These are phyloP conservation scores for Hypomyces perniciosus DNA, from an alignment of 2,329 filamentous ascomycete genomes.

Conservation along the genomic window DNA sequence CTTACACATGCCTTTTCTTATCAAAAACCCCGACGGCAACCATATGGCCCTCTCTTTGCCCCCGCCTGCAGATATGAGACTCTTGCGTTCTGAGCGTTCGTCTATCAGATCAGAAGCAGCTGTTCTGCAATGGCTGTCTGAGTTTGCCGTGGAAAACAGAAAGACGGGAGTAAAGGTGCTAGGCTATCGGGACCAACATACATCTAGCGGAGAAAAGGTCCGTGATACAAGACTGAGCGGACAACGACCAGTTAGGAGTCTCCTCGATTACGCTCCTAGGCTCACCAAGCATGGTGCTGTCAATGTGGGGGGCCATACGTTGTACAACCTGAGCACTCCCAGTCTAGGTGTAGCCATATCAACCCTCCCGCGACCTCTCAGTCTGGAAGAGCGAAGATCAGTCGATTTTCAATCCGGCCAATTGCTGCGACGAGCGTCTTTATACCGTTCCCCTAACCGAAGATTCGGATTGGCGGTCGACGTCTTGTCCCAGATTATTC, in stretches of 20 bases:
- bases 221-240: neutral
- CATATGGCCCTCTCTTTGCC: conserved; percentile 37
- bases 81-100: conserved; percentile 42
- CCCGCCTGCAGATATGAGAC: conserved; percentile 35
- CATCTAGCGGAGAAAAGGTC: neutral
- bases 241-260: neutral
- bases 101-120: conserved; percentile 40
- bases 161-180: neutral
- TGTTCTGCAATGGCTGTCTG: conserved; percentile 40
- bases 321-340: conserved; percentile 39
- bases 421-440: conserved; percentile 39
- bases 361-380: conserved; percentile 28
- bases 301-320: conserved; percentile 23
- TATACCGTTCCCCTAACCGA: conserved; percentile 38
- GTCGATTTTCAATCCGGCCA: conserved; percentile 44
- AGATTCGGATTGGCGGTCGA: conserved; percentile 38
- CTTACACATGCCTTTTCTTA: conserved; percentile 37
- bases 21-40: conserved; percentile 36
- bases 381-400: conserved; percentile 26
- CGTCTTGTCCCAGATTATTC: conserved; percentile 11
- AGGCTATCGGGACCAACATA: neutral
- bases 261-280: conserved; percentile 33
- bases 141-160: conserved; percentile 13
- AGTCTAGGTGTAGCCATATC: conserved; percentile 34
- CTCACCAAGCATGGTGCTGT: conserved; percentile 34